Base-by-base conservation (phyloP, 768 basidiomycete genomes). In the Hericium rajendrae region DNA sequence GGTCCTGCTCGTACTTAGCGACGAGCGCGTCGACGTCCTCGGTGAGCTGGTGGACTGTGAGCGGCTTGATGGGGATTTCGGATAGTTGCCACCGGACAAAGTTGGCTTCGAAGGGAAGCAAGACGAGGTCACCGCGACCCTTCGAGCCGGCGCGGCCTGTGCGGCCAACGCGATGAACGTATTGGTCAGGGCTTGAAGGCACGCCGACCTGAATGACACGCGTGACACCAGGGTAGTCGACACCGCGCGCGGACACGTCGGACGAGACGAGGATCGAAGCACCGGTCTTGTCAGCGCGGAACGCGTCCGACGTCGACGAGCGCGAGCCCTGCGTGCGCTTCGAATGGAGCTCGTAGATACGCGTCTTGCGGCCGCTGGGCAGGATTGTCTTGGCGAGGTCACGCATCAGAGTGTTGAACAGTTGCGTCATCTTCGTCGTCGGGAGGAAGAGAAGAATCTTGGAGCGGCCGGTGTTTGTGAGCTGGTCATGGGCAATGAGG, bases 181-280 rank as follows among this genome's bases (percentile, higher is more conserved):
- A 95, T 61, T 85, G 80, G 20, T 91, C 86, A 10, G 79, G 70
- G 1, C 71, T 75, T 6, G 72, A 68, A 2, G 95, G 94, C 6
- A 88, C 75, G 53, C 95, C 94, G 53, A 99, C 76, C 69, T 97
- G 97, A 61, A 98, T 87, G 59, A 94, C 88, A 40, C 93, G 84
- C 0, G 90, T 91, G 20, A 94, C 88, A 18, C 81, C 83, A 8
- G 91, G 91, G 68, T 94, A 95, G 69, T 95, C 91, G 48, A 94
- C 80, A 15, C 91, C 91, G 57, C 91, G 82, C 20, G 91, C 91
- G 28, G 90, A 93, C 5, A 95, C 84, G 62, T 95, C 93, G 1
- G 91, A 93, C 3, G 85, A 88, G 62, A 97, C 76, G 53, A 95
- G 79, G 32, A 97, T 73, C 2, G 80, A 74, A 0, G 84, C 78